A percentile compares a stretch with the other conserved stretches of the same genome.
Evolutionary conservation across 176 grass and related monocot species (phyloP).

Genomic region (Triticum timopheevii): DNA sequence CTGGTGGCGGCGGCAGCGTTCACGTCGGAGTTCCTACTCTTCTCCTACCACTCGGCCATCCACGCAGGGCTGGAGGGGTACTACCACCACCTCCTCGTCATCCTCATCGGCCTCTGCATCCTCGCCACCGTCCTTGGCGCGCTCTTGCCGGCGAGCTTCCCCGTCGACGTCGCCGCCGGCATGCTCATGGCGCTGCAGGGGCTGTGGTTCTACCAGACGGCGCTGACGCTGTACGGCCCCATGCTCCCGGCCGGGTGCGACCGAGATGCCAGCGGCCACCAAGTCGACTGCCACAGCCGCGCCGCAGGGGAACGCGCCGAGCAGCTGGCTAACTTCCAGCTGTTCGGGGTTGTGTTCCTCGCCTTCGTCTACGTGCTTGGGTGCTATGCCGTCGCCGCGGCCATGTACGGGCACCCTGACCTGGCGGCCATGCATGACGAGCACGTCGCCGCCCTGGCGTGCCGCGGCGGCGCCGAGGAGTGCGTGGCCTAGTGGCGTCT

Average conservation of each 20-base stretch:
- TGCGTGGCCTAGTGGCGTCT: no score
- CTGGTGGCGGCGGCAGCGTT: constrained; percentile 65
- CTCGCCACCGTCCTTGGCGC: constrained; percentile 44
- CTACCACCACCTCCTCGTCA: constrained; percentile 81
- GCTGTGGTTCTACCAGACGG: constrained; percentile 97
- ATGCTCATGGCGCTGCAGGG: constrained; percentile 67
- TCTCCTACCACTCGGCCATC: constrained; percentile 82
- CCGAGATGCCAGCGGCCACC: constrained; percentile 28
- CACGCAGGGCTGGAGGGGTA: constrained; percentile 78
- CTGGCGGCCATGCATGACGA: constrained; percentile 23
- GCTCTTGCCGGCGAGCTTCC: constrained; percentile 59
- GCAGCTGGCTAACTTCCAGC: constrained; percentile 63
- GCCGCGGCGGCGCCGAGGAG: no score
- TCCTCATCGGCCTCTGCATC: constrained; percentile 64
- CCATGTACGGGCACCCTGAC: constrained; percentile 43
- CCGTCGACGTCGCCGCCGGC: constrained; percentile 46
- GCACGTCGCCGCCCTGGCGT: background rate
- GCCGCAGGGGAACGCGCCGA: constrained; percentile 56
- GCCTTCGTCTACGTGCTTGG: constrained; percentile 41
- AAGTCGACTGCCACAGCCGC: constrained; percentile 36
- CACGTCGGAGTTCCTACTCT: constrained; percentile 62
- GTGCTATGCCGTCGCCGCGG: background rate
- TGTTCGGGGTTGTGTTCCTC: constrained; percentile 56
- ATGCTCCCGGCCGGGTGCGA: constrained; percentile 67
- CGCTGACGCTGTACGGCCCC: constrained; percentile 70